Base-by-base conservation (phyloP, 176 grass and related monocot species). In the Urochloa ruziziensis region DNA sequence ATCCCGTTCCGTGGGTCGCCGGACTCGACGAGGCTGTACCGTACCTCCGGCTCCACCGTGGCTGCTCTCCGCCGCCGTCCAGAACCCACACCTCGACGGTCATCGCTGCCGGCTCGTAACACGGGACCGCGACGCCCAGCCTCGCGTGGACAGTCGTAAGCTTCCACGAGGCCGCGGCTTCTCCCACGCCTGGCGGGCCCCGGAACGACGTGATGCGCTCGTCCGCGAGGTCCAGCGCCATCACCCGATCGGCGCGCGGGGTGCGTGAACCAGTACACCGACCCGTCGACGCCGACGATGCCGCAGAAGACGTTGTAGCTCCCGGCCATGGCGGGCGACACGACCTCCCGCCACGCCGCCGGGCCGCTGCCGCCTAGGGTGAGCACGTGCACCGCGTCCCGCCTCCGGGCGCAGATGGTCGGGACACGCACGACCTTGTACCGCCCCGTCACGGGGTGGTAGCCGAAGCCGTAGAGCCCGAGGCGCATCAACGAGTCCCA, bases 401-500 rank as follows among this genome's bases (percentile, higher is more conserved):
- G 29, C 1, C 3, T 2, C 1, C 21, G 2, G 17, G 9, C 13
- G 16, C 5, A 6, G 64, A 2, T 5, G 35, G 33, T 19, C 14
- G 43, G 36, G 56, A 47, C 7, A 39, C 51, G 68, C 27, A 63
- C 70, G 5, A 75, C 9, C 59, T 40, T 83, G 81, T 75, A 65
- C 42, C 1, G 32, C 30, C 69, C 69, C 42, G 57, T 83, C 29
- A 28, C 39, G 7, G 80, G 68, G 69, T 63, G 69, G 68, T 73
- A 83, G 21, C 19, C 69, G 81, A 83, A 83, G 69, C 13, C 16
- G 71, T 65, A 75, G 23, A 57, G 21, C 21, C 53, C 23, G 8
- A 10, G 8, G 8, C 3, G 59, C 42, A n/a, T n/a, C n/a, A n/a
- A n/a, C n/a, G n/a, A n/a, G n/a, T 34, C 73, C 60, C 28, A 49